phyloP scores from a whole-genome alignment of 2,329 filamentous ascomycete species.

The Hypoxylon sp. region DNA sequence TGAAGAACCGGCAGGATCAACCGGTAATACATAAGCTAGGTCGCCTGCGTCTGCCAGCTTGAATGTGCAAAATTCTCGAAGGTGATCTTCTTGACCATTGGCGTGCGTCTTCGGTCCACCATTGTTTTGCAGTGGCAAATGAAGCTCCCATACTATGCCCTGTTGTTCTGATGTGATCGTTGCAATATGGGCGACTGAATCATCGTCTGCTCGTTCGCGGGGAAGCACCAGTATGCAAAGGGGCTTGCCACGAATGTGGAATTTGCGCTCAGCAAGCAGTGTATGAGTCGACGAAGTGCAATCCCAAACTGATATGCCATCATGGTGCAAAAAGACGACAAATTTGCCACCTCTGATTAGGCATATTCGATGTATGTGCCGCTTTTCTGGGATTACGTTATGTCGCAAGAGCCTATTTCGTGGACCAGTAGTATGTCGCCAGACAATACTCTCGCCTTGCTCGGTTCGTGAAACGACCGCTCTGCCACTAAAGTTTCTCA shows the following conservation, averaged over 20 bases:
- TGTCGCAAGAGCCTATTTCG: slow-evolving; percentile 69
- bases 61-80: slow-evolving; percentile 77
- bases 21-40: slow-evolving; percentile 75
- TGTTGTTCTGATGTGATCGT: slow-evolving; percentile 81
- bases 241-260: slow-evolving; percentile 72
- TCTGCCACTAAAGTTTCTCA: slow-evolving; percentile 82
- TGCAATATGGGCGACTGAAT: slow-evolving; percentile 74
- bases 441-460: slow-evolving; percentile 81
- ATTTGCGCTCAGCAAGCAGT: slow-evolving; percentile 66
- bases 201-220: slow-evolving; percentile 62
- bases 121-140: slow-evolving; percentile 60
- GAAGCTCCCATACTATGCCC: slow-evolving; percentile 83
- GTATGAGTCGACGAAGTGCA: slow-evolving; percentile 67
- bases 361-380: slow-evolving; percentile 82
- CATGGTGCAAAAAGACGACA: slow-evolving; percentile 79
- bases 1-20: slow-evolving; percentile 83
- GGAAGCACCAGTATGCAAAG: slow-evolving; percentile 83
- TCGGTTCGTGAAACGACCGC: slow-evolving; percentile 83
- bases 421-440: slow-evolving; percentile 71
- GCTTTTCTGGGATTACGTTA: slow-evolving; percentile 71
- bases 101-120: slow-evolving; percentile 38
- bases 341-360: slow-evolving; percentile 80
- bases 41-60: slow-evolving; percentile 68
- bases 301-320: slow-evolving; percentile 81
- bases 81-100: slow-evolving; percentile 50